Evolutionary conservation across 2,329 filamentous ascomycete species (phyloP).

Genomic region (Fusarium falciforme): DNA sequence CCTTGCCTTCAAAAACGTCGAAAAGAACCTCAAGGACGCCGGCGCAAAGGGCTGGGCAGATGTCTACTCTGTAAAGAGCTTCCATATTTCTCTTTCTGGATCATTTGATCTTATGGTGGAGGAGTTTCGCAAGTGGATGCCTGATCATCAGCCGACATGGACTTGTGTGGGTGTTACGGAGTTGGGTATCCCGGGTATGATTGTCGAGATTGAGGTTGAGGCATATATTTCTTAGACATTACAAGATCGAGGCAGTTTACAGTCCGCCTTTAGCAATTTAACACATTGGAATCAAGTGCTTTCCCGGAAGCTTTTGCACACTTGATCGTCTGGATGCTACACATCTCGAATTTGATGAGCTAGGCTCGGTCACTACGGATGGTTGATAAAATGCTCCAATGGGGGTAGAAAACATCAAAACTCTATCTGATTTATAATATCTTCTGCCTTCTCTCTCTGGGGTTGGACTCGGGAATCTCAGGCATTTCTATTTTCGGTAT

Average conservation of each 20-base stretch:
- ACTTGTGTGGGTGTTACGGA: constrained; percentile 63
- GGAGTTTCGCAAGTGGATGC: constrained; percentile 63
- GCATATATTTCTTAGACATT: constrained; percentile 43
- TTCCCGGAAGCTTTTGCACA: no score
- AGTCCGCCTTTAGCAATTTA: not conserved
- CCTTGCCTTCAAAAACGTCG: constrained; percentile 67
- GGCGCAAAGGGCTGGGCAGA: constrained; percentile 69
- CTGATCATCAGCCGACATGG: constrained; percentile 64
- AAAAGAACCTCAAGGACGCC: constrained; percentile 60
- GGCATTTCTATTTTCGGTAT: not conserved
- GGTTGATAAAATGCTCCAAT: not conserved
- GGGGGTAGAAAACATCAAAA: not conserved
- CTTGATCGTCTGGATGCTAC: not conserved
- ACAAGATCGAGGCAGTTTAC: fast-evolving
- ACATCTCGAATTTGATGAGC: not conserved
- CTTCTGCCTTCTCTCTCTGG: not conserved
- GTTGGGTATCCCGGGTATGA: constrained; percentile 63
- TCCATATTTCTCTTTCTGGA: constrained; percentile 56
- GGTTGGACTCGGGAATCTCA: not conserved
- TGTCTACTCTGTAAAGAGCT: constrained; percentile 61
- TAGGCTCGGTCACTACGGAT: not conserved
- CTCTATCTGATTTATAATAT: not conserved
- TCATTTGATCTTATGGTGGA: constrained; percentile 55
- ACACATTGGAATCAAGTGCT: not conserved
- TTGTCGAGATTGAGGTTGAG: constrained; percentile 68